Percentiles rank a stretch among this genome's conserved stretches.
These are phyloP conservation scores for Ciborinia camelliae DNA, from an alignment of 2,329 filamentous ascomycete genomes.

Conservation along the genomic window DNA sequence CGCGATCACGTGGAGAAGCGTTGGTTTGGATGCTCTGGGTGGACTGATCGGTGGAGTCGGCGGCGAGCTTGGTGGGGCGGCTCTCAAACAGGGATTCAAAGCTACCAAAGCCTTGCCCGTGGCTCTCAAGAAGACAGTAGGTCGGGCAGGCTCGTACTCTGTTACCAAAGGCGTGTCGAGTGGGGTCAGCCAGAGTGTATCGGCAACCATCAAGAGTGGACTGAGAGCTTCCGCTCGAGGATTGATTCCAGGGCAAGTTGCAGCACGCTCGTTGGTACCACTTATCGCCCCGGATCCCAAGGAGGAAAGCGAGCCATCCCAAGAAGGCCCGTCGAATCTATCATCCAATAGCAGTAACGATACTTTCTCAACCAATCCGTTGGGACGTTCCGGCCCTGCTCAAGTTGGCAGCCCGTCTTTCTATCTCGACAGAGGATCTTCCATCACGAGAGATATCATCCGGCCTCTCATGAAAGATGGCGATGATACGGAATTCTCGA, in stretches of 20 bases:
- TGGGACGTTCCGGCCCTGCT: conserved; percentile 1
- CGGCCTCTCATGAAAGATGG: conserved; percentile 7
- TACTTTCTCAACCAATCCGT: not conserved
- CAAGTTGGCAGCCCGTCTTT: conserved; percentile 10
- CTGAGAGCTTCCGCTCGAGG: not conserved
- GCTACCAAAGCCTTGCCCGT: not conserved
- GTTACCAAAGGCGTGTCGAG: not conserved
- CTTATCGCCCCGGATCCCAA: not conserved
- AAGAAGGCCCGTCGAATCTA: not conserved
- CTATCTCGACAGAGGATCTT: conserved; percentile 13
- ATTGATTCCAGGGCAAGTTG: not conserved
- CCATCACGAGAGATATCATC: conserved; percentile 3
- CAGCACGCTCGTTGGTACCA: not conserved
- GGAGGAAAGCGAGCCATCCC: not conserved
- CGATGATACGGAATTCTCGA: not conserved
- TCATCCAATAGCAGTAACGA: not conserved
- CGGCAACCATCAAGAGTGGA: not conserved
- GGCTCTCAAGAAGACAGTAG: not conserved
- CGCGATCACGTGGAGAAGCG: not conserved
- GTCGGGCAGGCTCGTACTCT: not conserved
- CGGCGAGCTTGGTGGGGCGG: not conserved
- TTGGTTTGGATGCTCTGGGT: conserved; percentile 15
- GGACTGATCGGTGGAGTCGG: conserved; percentile 2
- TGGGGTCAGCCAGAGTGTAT: not conserved
- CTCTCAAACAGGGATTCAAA: not conserved